Percentiles rank a stretch among this genome's conserved stretches.
These are phyloP conservation scores for Ustilago curta DNA, from an alignment of 1,284 basidiomycete species.

Conservation along the genomic window DNA sequence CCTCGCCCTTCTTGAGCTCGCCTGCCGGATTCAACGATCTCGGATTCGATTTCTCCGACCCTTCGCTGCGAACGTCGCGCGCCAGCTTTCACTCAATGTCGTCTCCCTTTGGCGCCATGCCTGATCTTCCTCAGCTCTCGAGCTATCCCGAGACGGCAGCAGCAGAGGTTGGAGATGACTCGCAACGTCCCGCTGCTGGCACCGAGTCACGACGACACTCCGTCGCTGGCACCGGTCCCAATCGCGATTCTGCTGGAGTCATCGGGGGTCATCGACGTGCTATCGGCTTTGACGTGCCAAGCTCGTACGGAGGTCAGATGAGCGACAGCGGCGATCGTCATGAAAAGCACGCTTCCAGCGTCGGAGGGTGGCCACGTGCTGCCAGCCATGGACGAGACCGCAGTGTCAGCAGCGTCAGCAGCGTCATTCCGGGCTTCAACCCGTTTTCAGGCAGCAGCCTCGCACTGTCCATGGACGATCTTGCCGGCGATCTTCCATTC, in stretches of 20 bases:
- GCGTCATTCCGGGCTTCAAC: constrained; percentile 30
- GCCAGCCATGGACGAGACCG: constrained; percentile 27
- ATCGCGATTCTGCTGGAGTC: constrained; percentile 31
- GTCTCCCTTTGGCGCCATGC: constrained; percentile 32
- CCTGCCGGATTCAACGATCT: constrained; percentile 35
- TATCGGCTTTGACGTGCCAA: constrained; percentile 51
- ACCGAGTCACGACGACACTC: constrained; percentile 59
- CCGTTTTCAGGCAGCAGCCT: constrained; percentile 50
- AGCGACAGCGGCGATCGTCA: neutral
- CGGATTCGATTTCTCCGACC: constrained; percentile 25
- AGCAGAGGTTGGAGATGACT: neutral
- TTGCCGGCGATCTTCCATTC: constrained; percentile 42
- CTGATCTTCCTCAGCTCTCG: constrained; percentile 35
- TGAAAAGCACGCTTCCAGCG: neutral
- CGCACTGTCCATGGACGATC: constrained; percentile 58
- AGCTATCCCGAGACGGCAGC: constrained; percentile 24
- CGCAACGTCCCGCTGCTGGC: constrained; percentile 20
- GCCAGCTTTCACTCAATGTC: constrained; percentile 17
- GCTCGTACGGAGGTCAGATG: neutral
- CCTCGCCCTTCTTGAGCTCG: constrained; percentile 41
- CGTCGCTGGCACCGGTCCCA: constrained; percentile 26
- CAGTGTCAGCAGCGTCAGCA: constrained; percentile 37
- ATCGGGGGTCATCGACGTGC: constrained; percentile 54
- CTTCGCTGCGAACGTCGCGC: constrained; percentile 22
- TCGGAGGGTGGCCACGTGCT: constrained; percentile 24